A percentile compares a stretch with the other conserved stretches of the same genome.
These are phyloP conservation scores for Hortaea werneckii DNA, from an alignment of 2,329 filamentous ascomycete species.

Conservation along the genomic window DNA sequence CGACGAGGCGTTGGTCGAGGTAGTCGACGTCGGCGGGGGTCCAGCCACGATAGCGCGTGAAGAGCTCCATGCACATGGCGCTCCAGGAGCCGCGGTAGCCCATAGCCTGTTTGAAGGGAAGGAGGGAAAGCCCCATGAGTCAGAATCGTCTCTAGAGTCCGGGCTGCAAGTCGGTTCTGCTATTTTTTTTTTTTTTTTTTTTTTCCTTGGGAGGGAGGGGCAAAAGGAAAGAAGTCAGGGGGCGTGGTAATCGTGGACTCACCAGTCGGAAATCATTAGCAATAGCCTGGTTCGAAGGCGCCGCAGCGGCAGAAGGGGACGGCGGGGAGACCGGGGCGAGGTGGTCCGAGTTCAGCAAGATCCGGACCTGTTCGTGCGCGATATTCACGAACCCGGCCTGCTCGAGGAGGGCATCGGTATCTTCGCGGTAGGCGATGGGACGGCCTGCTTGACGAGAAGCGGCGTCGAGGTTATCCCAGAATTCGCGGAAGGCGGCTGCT, in stretches of 20 bases:
- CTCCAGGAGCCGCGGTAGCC: constrained; percentile 10
- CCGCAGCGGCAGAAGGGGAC: not conserved
- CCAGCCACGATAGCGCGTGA: constrained; percentile 57
- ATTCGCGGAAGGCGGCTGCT: constrained; percentile 47
- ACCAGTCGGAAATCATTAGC: constrained; percentile 34
- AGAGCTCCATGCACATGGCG: constrained; percentile 23
- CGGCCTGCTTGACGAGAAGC: constrained; percentile 57
- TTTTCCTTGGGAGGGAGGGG: no score
- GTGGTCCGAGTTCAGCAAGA: constrained; percentile 43
- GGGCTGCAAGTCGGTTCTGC: no score
- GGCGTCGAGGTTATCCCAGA: constrained; percentile 58
- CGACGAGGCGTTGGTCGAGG: constrained; percentile 1
- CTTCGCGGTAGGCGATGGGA: constrained; percentile 55
- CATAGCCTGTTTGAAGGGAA: no score
- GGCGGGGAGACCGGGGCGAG: constrained; percentile 41
- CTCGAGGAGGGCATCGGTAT: constrained; percentile 52
- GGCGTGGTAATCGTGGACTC: no score
- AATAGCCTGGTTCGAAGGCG: constrained; percentile 33
- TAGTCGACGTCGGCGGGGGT: constrained; percentile 1
- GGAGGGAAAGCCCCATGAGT: no score
- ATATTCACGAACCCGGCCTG: constrained; percentile 72
- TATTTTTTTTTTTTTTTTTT: no score
- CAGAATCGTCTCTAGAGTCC: no score
- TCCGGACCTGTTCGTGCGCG: not conserved
- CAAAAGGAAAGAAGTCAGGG: no score